phyloP scores from a whole-genome alignment of 345 rosid genomes.

The Sisymbrium altissimum region DNA sequence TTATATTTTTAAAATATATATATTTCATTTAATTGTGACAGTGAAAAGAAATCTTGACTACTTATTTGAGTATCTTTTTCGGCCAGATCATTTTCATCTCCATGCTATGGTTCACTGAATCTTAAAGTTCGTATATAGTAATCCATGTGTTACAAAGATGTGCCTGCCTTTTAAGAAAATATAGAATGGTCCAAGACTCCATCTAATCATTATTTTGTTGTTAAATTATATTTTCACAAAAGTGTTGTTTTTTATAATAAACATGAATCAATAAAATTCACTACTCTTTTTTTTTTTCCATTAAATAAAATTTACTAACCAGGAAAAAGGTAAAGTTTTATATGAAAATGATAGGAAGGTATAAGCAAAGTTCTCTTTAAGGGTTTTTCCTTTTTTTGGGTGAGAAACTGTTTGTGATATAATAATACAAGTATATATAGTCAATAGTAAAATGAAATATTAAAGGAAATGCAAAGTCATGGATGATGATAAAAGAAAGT shows the following conservation, averaged over 20 bases:
- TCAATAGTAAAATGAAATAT: not conserved
- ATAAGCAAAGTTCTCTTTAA: too few relatives aligned
- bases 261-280: too few relatives aligned
- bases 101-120: not conserved
- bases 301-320: not conserved
- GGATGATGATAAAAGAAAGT: not conserved
- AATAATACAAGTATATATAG: too few relatives aligned
- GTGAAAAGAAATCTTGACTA: not conserved
- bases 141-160: not conserved
- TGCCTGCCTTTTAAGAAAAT: not conserved
- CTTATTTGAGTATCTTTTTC: not conserved
- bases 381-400: rapidly evolving
- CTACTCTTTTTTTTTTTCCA: not conserved
- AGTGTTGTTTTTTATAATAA: too few relatives aligned
- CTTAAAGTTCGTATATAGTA: not conserved
- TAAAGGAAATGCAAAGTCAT: not conserved
- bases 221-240: too few relatives aligned
- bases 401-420: too few relatives aligned
- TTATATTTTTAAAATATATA: not conserved
- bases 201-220: too few relatives aligned
- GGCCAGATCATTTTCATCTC: not conserved
- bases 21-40: not conserved
- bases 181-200: too few relatives aligned
- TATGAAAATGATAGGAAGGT: not conserved
- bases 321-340: not conserved